Evolutionary conservation across 768 basidiomycete genomes (phyloP).

Genomic region (Mycena epipterygia): DNA sequence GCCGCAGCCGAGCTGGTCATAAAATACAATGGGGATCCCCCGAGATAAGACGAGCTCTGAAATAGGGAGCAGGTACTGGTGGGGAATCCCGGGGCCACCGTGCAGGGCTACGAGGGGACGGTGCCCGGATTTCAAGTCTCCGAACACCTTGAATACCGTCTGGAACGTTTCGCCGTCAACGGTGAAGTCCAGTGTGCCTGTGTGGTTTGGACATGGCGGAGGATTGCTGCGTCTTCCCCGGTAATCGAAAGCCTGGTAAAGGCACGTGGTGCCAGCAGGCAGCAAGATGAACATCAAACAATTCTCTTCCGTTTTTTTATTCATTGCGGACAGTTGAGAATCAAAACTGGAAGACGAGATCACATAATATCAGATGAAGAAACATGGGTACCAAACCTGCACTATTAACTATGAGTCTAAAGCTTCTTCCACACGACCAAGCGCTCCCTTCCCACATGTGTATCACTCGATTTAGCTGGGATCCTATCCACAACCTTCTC

Average conservation of each 20-base stretch:
- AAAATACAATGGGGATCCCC: slow-evolving; percentile 59
- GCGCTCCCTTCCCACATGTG: slow-evolving; percentile 63
- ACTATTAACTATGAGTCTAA: no score
- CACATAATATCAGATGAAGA: no score
- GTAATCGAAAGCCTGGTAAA: no score
- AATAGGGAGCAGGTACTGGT: slow-evolving; percentile 30
- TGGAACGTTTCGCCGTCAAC: slow-evolving; percentile 43
- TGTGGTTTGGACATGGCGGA: background rate
- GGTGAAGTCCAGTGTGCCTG: slow-evolving; percentile 35
- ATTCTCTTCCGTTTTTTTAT: no score
- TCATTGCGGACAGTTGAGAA: no score
- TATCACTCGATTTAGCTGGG: slow-evolving; percentile 55
- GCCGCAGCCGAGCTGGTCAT: slow-evolving; percentile 67
- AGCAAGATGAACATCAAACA: no score
- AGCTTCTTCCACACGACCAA: slow-evolving; percentile 67
- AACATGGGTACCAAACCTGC: no score
- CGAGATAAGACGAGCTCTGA: slow-evolving; percentile 31
- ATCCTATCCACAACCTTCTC: slow-evolving; percentile 66
- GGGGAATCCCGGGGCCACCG: slow-evolving; percentile 57
- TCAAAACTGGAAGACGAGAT: no score
- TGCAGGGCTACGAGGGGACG: slow-evolving; percentile 60
- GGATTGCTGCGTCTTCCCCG: no score
- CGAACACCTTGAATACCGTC: slow-evolving; percentile 61
- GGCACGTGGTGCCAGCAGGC: no score
- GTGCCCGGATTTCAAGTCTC: slow-evolving; percentile 51